phyloP scores from a whole-genome alignment of 805 yeast species.

The Spathaspora sp. region DNA sequence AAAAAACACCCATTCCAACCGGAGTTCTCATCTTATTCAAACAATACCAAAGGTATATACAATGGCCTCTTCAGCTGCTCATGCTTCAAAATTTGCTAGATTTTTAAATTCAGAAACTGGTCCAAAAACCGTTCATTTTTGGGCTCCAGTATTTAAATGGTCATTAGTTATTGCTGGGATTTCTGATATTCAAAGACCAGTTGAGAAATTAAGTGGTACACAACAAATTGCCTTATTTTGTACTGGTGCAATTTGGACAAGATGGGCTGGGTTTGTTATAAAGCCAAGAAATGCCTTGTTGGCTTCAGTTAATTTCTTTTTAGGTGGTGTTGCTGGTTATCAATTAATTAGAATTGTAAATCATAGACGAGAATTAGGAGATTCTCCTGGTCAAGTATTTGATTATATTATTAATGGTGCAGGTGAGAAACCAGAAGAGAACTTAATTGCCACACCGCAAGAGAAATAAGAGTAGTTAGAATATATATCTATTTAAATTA shows the following conservation, averaged over 20 bases:
- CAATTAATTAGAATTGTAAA: slow-evolving; percentile 71
- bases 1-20: too few relatives aligned
- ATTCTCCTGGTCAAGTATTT: slow-evolving; percentile 51
- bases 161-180: slow-evolving; percentile 88
- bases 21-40: not conserved
- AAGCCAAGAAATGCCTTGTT: slow-evolving; percentile 80
- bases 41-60: not conserved
- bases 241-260: slow-evolving; percentile 95
- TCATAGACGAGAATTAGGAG: slow-evolving; percentile 66
- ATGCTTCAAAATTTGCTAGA: slow-evolving; percentile 57
- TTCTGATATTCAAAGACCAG: slow-evolving; percentile 84
- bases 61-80: slow-evolving; percentile 28
- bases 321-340: slow-evolving; percentile 84
- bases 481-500: not conserved
- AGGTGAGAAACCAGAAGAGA: not conserved
- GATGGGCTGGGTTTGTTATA: slow-evolving; percentile 92
- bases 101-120: slow-evolving; percentile 88
- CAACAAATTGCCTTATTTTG: slow-evolving; percentile 83
- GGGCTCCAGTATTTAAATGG: slow-evolving; percentile 80
- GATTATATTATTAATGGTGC: slow-evolving; percentile 56
- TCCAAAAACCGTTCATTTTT: slow-evolving; percentile 94
- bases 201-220: slow-evolving; percentile 85
- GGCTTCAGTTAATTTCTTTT: slow-evolving; percentile 92
- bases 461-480: not conserved
- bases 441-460: too few relatives aligned